Percentiles rank a stretch among this genome's conserved stretches.
These are phyloP conservation scores for Aureobasidium sp. DNA, from an alignment of 2,329 filamentous ascomycete species.

Conservation along the genomic window DNA sequence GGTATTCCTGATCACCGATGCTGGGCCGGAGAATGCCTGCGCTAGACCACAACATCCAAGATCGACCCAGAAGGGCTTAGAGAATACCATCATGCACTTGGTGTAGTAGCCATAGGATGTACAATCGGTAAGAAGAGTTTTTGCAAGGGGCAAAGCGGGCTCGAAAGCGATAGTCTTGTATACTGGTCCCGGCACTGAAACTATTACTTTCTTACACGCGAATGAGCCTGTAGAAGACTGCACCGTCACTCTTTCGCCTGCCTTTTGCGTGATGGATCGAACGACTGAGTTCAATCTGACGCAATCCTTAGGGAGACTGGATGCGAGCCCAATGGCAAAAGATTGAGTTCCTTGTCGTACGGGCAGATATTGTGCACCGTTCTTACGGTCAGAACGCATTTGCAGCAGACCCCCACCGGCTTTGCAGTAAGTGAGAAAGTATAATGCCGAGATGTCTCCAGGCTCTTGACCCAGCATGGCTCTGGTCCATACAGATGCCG, in stretches of 20 bases:
- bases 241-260: too few species aligned
- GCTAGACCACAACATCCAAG: conserved; percentile 40
- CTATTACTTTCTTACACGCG: too few species aligned
- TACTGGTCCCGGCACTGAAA: conserved; percentile 25
- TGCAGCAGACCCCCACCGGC: conserved; percentile 45
- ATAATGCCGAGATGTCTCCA: conserved; percentile 44
- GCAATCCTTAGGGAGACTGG: neutral
- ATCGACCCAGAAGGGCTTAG: conserved; percentile 40
- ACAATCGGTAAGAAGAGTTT: conserved; percentile 29
- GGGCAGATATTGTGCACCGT: conserved; percentile 48
- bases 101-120: conserved; percentile 43
- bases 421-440: conserved; percentile 51
- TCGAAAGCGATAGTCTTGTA: conserved; percentile 41
- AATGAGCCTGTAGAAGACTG: too few species aligned
- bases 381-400: conserved; percentile 47
- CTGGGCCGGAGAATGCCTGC: conserved; percentile 41
- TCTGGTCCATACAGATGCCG: conserved; percentile 39
- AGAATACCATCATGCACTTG: conserved; percentile 45
- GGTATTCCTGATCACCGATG: conserved; percentile 41
- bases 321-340: conserved; percentile 34
- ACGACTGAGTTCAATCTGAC: too few species aligned
- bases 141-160: conserved; percentile 39
- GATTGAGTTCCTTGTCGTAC: conserved; percentile 42
- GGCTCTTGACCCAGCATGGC: conserved; percentile 48
- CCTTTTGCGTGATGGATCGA: too few species aligned